Base-by-base conservation (phyloP, 192 early-diverging fungal species). In the Backusella sp. region DNA sequence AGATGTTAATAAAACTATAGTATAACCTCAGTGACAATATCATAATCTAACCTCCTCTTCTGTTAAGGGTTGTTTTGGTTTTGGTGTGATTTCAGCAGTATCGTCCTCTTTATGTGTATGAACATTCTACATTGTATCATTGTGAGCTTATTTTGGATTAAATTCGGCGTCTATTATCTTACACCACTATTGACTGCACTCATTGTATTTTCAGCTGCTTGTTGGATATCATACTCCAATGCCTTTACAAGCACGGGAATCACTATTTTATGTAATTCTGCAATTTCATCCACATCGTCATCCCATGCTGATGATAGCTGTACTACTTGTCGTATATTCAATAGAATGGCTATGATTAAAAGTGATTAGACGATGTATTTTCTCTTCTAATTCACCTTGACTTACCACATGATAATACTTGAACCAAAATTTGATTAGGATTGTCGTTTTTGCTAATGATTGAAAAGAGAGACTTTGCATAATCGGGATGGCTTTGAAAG, bases 341-440 rank as follows among this genome's bases (percentile, higher is more conserved):
- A 77, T 15, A 90, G 79, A 66, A 90, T 84, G 14, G 79, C 86
- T 76, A 44, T 44, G 42, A 44, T 44, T 44, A 44, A 6, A 41
- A 17, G 42, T 44, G 42, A 19, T 44, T 17, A 39, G 37, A 39
- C 11, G 11, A 12, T 39, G 37, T 39, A 39, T 12, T 8, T 12
- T 12, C 11, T 39, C 11, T 12, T 12, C 8, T 19, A 8, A 19
- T 52, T 52, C 19, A 1, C 3, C 8, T 56, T 21, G 5, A 3
- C 9, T 73, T 81, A 72, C 90, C 91, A 68, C 91, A 92, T 3
- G 89, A 84, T n/a, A 96, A 77, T 30, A 95, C 85, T 66, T 88
- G 90, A 26, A 95, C 80, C 66, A 91, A 83, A 3, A 90, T 82
- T 6, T 86, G 73, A 42, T 91, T 88, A 19, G 92, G 89, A 67